Evolutionary conservation across 805 yeast genomes (phyloP).

Genomic region (Citeromyces nyonsensis): DNA sequence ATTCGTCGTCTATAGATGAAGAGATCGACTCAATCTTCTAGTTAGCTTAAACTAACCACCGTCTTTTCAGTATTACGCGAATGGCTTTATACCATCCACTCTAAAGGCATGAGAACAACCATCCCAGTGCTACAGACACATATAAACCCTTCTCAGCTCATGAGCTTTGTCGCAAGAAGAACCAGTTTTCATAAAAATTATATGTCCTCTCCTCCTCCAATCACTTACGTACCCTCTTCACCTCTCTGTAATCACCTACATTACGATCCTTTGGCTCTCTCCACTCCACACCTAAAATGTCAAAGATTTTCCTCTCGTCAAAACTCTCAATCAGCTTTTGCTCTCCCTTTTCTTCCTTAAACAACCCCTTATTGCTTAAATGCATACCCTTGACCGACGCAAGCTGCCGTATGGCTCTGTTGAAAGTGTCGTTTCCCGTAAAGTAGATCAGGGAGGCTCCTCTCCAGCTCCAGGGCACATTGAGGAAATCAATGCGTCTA

Average conservation of each 20-base stretch:
- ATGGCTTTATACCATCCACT: too few species aligned
- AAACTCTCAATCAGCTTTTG: slow-evolving; percentile 18
- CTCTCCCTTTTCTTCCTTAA: slow-evolving; percentile 4
- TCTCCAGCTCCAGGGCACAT: slow-evolving; percentile 24
- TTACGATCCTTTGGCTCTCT: slow-evolving; percentile 17
- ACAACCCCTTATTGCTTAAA: slow-evolving; percentile 29
- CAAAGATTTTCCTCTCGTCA: slow-evolving; percentile 28
- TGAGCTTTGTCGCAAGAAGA: too few species aligned
- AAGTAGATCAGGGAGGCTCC: slow-evolving; percentile 37
- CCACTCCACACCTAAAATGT: slow-evolving; percentile 21
- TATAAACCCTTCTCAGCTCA: too few species aligned
- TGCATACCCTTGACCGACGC: slow-evolving; percentile 21
- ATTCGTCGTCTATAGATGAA: too few species aligned
- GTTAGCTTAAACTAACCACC: too few species aligned
- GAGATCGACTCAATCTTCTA: too few species aligned
- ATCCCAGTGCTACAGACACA: too few species aligned
- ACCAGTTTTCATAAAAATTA: too few species aligned
- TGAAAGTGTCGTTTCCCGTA: slow-evolving; percentile 37
- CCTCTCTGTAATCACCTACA: slow-evolving; percentile 3
- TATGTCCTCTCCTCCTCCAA: too few species aligned
- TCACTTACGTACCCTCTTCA: neutral
- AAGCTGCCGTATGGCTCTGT: slow-evolving; percentile 24
- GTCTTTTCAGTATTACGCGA: too few species aligned
- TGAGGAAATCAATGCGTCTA: slow-evolving; percentile 37
- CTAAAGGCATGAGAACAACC: too few species aligned